phyloP scores from a whole-genome alignment of 805 yeast genomes.

The Kockiozyma suomiensis region DNA sequence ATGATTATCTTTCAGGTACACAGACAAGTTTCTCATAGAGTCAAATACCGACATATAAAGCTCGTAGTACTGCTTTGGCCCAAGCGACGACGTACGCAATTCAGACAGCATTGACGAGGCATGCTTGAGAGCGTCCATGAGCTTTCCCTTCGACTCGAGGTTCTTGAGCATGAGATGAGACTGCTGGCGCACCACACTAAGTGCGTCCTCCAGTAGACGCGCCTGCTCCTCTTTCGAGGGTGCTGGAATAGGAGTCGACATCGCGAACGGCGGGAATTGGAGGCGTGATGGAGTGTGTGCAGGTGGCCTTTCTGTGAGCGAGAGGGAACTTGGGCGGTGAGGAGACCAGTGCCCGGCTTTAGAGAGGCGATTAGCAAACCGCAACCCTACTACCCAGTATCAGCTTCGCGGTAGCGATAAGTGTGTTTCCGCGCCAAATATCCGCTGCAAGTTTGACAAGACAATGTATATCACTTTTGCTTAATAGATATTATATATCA shows the following conservation, averaged over 20 bases:
- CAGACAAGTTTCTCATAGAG: slow-evolving; percentile 68
- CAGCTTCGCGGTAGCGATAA: background rate
- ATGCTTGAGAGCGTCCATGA: slow-evolving; percentile 87
- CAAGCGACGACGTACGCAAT: slow-evolving; percentile 68
- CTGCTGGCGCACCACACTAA: slow-evolving; percentile 64
- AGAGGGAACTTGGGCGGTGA: background rate
- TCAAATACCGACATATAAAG: slow-evolving; percentile 77
- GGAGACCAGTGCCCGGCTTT: slow-evolving; percentile 3
- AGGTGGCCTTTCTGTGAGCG: background rate
- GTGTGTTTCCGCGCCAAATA: background rate
- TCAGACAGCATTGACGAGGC: slow-evolving; percentile 82
- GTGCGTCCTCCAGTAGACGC: slow-evolving; percentile 49
- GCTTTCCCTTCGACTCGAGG: slow-evolving; percentile 64
- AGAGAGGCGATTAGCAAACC: slow-evolving; percentile 15
- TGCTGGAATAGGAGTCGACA: slow-evolving; percentile 34
- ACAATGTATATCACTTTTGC: background rate
- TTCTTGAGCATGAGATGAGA: slow-evolving; percentile 74
- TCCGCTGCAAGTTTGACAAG: background rate
- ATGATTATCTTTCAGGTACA: slow-evolving; percentile 66
- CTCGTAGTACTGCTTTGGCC: slow-evolving; percentile 94
- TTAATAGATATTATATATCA: background rate
- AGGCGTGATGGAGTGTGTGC: background rate
- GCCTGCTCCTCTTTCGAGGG: slow-evolving; percentile 36
- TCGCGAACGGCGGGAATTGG: slow-evolving; percentile 3
- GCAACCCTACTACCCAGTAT: background rate